Percentiles rank a stretch among this genome's conserved stretches.
phyloP scores from a whole-genome alignment of 805 yeast species.

The Wickerhamomyces tratensis region DNA sequence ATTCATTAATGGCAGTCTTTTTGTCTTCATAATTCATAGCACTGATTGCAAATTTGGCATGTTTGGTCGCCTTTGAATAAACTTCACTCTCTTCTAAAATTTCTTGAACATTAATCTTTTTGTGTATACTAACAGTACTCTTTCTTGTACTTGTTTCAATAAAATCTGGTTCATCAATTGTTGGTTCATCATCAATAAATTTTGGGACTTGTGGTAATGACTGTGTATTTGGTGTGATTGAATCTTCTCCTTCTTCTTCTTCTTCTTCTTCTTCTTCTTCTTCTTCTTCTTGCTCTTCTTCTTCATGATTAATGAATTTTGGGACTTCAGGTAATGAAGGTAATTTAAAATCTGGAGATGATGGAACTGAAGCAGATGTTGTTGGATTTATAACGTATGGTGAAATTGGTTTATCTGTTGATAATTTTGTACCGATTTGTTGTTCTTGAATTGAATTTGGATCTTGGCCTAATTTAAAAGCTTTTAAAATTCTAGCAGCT shows the following conservation, averaged over 20 bases:
- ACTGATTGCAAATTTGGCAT: constrained; percentile 67
- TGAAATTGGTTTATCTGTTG: too few species aligned
- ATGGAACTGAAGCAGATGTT: too few species aligned
- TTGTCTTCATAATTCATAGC: constrained; percentile 74
- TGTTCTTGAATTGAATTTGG: constrained; percentile 28
- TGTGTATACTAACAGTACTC: neutral
- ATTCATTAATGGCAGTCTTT: constrained; percentile 55
- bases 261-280: too few species aligned
- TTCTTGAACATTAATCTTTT: constrained; percentile 24
- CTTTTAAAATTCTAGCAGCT: constrained; percentile 45
- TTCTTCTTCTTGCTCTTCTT: too few species aligned
- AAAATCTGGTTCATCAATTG: too few species aligned
- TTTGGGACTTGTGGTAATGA: too few species aligned
- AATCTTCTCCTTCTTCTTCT: too few species aligned
- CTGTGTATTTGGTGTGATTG: too few species aligned
- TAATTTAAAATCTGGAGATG: neutral
- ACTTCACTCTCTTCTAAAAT: constrained; percentile 47
- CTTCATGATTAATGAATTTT: too few species aligned
- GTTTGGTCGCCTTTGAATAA: constrained; percentile 53
- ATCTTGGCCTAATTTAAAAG: constrained; percentile 38
- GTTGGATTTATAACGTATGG: too few species aligned
- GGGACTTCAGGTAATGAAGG: constrained; percentile 2
- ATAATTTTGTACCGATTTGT: neutral
- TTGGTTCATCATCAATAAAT: too few species aligned
- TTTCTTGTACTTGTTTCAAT: neutral